phyloP scores from a whole-genome alignment of 768 basidiomycete species.

The Gyrodon lividus region DNA sequence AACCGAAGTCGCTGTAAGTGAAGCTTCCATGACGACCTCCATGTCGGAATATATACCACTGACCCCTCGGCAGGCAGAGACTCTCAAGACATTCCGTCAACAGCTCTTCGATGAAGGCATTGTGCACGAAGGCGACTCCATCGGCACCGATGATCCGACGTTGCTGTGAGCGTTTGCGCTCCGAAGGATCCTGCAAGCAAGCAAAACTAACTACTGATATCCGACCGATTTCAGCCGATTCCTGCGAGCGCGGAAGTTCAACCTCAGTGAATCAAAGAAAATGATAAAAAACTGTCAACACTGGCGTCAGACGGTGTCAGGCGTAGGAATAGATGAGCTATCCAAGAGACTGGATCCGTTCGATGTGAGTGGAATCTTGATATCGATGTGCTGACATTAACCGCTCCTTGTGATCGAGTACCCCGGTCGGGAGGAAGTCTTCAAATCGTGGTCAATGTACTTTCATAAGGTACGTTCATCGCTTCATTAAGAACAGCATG shows the following conservation, averaged over 20 bases:
- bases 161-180: slow-evolving; percentile 45
- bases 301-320: slow-evolving; percentile 66
- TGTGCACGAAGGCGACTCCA: slow-evolving; percentile 56
- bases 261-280: slow-evolving; percentile 53
- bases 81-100: slow-evolving; percentile 50
- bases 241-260: slow-evolving; percentile 68
- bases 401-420: slow-evolving; percentile 42
- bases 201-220: slow-evolving; percentile 6
- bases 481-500: neutral
- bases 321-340: slow-evolving; percentile 63
- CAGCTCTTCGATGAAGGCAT: slow-evolving; percentile 52
- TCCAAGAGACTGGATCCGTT: slow-evolving; percentile 65
- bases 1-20: no score
- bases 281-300: slow-evolving; percentile 68
- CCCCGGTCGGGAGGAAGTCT: slow-evolving; percentile 65
- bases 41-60: slow-evolving; percentile 8
- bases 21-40: slow-evolving; percentile 9
- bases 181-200: neutral
- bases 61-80: slow-evolving; percentile 33
- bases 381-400: neutral
- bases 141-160: slow-evolving; percentile 61
- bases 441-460: slow-evolving; percentile 76
- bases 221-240: slow-evolving; percentile 52
- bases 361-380: slow-evolving; percentile 47
- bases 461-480: slow-evolving; percentile 62